Conservation (phyloP, 768 basidiomycete genomes). For the Rhodotorula toruloides region DNA sequence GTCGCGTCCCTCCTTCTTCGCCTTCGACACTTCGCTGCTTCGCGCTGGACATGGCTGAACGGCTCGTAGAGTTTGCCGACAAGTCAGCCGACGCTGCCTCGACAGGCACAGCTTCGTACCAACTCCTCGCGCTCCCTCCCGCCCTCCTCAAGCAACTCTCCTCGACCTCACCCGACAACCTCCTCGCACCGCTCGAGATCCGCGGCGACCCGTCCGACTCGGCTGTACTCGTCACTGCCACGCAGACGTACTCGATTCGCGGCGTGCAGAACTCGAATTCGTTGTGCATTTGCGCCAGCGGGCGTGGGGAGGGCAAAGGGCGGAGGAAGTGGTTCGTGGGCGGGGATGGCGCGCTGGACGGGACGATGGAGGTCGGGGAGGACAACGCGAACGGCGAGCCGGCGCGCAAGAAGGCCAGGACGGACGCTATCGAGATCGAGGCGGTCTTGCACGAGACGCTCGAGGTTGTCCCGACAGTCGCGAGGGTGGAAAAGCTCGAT, state of each 20-base stretch:
- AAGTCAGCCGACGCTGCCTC: background rate
- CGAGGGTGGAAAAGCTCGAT: constrained; percentile 64
- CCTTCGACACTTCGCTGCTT: too few species aligned
- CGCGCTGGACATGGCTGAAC: too few species aligned
- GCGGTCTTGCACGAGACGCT: constrained; percentile 78
- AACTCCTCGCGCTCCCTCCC: constrained; percentile 66
- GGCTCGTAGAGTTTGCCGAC: constrained; percentile 7
- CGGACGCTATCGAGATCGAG: constrained; percentile 60
- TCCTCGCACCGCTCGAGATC: constrained; percentile 58
- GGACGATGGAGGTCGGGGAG: constrained; percentile 8
- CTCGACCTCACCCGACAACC: background rate
- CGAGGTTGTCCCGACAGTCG: constrained; percentile 71
- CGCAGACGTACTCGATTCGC: constrained; percentile 74
- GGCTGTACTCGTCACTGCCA: constrained; percentile 78
- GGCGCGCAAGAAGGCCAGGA: constrained; percentile 39
- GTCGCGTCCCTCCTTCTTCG: too few species aligned
- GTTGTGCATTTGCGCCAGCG: constrained; percentile 45
- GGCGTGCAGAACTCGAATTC: constrained; percentile 87
- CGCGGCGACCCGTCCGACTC: constrained; percentile 77
- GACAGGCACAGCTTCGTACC: constrained; percentile 14
- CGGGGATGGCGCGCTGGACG: constrained; percentile 39
- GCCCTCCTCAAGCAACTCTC: constrained; percentile 53
- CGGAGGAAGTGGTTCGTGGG: constrained; percentile 10
- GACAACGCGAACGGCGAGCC: constrained; percentile 4
- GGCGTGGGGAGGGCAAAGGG: background rate